These are phyloP conservation scores for Glycine latifolia DNA, from an alignment of 306 rosid genomes.

Conservation along the genomic window DNA sequence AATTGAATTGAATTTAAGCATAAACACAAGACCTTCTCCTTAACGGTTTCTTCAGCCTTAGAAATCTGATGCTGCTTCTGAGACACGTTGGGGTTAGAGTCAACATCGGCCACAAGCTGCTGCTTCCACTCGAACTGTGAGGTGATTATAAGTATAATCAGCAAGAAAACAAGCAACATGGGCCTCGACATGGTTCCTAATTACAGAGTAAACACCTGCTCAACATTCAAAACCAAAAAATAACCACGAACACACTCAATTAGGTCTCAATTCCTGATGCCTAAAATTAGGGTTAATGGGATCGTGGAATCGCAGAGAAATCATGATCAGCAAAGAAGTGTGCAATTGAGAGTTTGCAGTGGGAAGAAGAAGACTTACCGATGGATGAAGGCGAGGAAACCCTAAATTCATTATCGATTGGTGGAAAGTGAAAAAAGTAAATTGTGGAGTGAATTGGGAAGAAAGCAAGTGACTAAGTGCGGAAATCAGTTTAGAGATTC, in stretches of 20 bases:
- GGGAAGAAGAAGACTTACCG: conserved; percentile 53
- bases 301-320: background rate
- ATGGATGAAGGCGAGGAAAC: conserved; percentile 45
- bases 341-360: too few relatives aligned
- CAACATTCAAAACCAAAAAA: conserved; percentile 17
- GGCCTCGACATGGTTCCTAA: conserved; percentile 76
- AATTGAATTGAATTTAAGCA: background rate
- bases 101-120: conserved; percentile 75
- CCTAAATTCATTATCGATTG: conserved; percentile 60
- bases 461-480: background rate
- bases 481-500: background rate
- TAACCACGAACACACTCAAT: background rate
- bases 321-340: too few relatives aligned
- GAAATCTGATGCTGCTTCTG: conserved; percentile 72
- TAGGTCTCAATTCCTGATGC: background rate
- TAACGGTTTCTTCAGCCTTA: conserved; percentile 70
- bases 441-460: conserved; percentile 7
- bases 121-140: conserved; percentile 96
- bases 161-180: conserved; percentile 79
- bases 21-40: conserved; percentile 73
- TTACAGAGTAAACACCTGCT: conserved; percentile 60
- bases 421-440: conserved; percentile 19
- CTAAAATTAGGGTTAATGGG: conserved; percentile 24
- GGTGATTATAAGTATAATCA: conserved; percentile 81
- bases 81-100: conserved; percentile 54